Evolutionary conservation across 495 filamentous ascomycete genomes (phyloP).

Genomic region (Cercophora scortea): DNA sequence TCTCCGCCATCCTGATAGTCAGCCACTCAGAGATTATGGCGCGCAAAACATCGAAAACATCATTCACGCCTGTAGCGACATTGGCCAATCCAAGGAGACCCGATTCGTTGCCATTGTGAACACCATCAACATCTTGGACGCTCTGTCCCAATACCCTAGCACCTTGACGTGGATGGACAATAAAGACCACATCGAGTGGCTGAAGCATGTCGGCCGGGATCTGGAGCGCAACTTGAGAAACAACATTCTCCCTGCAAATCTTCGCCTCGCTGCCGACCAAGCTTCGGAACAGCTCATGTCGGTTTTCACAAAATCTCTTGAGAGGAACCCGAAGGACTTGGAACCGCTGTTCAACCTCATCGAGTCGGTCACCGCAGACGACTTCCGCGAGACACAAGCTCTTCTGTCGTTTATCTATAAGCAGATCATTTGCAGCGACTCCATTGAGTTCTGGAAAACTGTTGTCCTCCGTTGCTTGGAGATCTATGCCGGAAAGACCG

Average conservation of each 20-base stretch:
- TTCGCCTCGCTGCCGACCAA: slow-evolving; percentile 84
- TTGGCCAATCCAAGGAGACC: slow-evolving; percentile 53
- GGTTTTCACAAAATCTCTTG: slow-evolving; percentile 72
- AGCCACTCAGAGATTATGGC: slow-evolving; percentile 63
- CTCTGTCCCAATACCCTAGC: slow-evolving; percentile 53
- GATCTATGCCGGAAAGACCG: slow-evolving; percentile 68
- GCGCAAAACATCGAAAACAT: slow-evolving; percentile 66
- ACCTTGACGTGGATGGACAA: slow-evolving; percentile 68
- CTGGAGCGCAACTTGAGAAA: slow-evolving; percentile 60
- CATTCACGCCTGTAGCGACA: slow-evolving; percentile 52
- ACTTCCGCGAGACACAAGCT: slow-evolving; percentile 67
- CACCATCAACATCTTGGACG: slow-evolving; percentile 74
- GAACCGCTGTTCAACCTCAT: slow-evolving; percentile 82
- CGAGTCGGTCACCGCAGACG: slow-evolving; percentile 73
- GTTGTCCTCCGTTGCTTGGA: slow-evolving; percentile 83
- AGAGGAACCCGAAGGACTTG: slow-evolving; percentile 65
- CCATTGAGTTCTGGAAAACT: slow-evolving; percentile 80
- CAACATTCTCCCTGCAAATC: slow-evolving; percentile 58
- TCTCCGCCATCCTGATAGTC: slow-evolving; percentile 67
- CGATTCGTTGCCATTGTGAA: slow-evolving; percentile 71
- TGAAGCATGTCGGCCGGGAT: slow-evolving; percentile 68
- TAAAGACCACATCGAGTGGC: slow-evolving; percentile 60
- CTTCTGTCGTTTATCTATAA: slow-evolving; percentile 79
- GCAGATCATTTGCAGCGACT: slow-evolving; percentile 74
- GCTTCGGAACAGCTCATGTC: slow-evolving; percentile 82